Percentiles rank a stretch among this genome's conserved stretches.
Conservation (phyloP, 2,329 filamentous ascomycete genomes). For the Hirsutella rhossiliensis region DNA sequence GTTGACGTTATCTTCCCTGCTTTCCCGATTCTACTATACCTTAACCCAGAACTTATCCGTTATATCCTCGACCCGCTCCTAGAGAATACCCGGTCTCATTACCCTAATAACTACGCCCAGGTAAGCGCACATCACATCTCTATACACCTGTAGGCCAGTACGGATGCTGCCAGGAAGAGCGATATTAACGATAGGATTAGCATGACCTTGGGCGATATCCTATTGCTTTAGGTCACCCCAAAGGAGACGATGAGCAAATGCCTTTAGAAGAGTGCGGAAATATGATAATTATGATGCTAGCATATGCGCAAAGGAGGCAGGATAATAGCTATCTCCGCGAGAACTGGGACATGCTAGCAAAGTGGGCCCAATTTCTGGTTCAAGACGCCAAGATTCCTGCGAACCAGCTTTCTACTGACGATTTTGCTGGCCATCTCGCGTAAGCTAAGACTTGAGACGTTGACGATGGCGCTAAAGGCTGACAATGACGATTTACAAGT, state of each 20-base stretch:
- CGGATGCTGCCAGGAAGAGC: too few relatives aligned
- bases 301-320: constrained; percentile 45
- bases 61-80: constrained; percentile 51
- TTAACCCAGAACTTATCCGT: constrained; percentile 51
- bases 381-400: constrained; percentile 61
- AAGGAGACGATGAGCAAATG: constrained; percentile 62
- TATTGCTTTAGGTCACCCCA: constrained; percentile 56
- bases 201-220: constrained; percentile 66
- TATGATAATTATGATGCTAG: constrained; percentile 73
- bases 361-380: constrained; percentile 73
- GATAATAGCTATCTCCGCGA: constrained; percentile 44
- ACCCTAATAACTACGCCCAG: constrained; percentile 52
- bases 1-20: constrained; percentile 87
- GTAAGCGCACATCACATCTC: not conserved
- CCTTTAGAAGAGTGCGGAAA: constrained; percentile 70
- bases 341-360: constrained; percentile 61
- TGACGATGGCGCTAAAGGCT: too few relatives aligned
- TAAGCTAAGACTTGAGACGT: constrained; percentile 2
- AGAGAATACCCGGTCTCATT: constrained; percentile 53
- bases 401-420: constrained; percentile 71
- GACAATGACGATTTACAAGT: constrained; percentile 5
- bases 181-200: constrained; percentile 25
- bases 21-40: constrained; percentile 72
- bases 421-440: constrained; percentile 60
- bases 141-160: too few relatives aligned